Evolutionary conservation across 2,329 filamentous ascomycete genomes (phyloP).

Genomic region (Pseudocercospora crystallina): DNA sequence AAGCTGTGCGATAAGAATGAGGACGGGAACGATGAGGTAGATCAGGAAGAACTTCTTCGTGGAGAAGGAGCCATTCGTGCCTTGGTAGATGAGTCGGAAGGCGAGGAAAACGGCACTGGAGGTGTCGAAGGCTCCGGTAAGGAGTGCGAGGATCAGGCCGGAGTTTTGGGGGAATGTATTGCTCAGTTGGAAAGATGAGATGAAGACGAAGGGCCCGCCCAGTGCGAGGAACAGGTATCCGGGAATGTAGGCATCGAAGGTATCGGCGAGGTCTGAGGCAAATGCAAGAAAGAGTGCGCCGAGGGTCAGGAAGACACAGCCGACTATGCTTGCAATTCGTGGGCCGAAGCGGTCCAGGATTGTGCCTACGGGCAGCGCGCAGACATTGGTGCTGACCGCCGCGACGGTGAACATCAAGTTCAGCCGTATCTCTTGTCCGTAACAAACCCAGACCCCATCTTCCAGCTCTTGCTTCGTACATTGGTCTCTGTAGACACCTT

Average conservation of each 20-base stretch:
- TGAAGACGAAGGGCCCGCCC: slow-evolving; percentile 53
- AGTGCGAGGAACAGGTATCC: slow-evolving; percentile 52
- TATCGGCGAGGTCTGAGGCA: slow-evolving; percentile 57
- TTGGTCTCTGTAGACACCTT: slow-evolving; percentile 67
- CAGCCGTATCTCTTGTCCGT: slow-evolving; percentile 60
- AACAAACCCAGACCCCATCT: slow-evolving; percentile 54
- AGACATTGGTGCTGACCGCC: slow-evolving; percentile 84
- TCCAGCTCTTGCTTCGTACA: slow-evolving; percentile 59
- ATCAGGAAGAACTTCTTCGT: slow-evolving; percentile 51
- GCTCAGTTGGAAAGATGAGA: slow-evolving; percentile 52
- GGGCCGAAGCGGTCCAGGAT: slow-evolving; percentile 83
- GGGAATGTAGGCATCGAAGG: slow-evolving; percentile 63
- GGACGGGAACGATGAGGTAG: slow-evolving; percentile 50
- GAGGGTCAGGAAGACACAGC: slow-evolving; percentile 64
- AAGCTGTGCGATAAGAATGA: slow-evolving; percentile 44
- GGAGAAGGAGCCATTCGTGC: slow-evolving; percentile 42
- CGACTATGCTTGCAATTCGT: slow-evolving; percentile 70
- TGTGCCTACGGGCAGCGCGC: slow-evolving; percentile 79
- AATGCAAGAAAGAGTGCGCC: slow-evolving; percentile 75
- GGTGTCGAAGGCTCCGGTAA: slow-evolving; percentile 54
- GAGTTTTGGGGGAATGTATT: slow-evolving; percentile 53
- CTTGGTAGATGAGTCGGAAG: slow-evolving; percentile 49
- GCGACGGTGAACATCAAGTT: slow-evolving; percentile 94
- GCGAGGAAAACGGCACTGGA: slow-evolving; percentile 50
- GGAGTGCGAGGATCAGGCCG: slow-evolving; percentile 49